Evolutionary conservation across 805 yeast species (phyloP).

Genomic region (Tetrapisispora phaffii): DNA sequence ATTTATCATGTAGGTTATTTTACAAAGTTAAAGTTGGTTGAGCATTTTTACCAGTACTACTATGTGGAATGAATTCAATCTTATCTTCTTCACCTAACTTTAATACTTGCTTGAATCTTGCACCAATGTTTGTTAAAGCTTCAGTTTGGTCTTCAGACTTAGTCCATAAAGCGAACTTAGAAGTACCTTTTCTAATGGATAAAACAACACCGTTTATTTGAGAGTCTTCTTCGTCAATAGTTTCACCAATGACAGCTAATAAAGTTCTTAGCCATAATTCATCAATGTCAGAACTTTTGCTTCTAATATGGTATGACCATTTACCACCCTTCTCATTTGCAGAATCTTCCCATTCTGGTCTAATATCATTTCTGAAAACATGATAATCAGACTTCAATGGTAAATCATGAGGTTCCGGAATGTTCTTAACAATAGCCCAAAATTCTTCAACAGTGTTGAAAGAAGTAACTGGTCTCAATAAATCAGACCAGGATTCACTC

Average conservation of each 20-base stretch:
- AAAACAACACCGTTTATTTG: conserved; percentile 93
- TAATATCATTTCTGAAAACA: conserved; percentile 83
- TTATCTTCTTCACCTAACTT: conserved; percentile 63
- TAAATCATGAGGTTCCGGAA: conserved; percentile 84
- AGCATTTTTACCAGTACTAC: conserved; percentile 27
- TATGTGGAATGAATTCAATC: conserved; percentile 54
- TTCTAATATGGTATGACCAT: conserved; percentile 74
- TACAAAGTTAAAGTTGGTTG: conserved; percentile 29
- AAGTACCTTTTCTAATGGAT: conserved; percentile 72
- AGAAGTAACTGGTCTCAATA: conserved; percentile 84
- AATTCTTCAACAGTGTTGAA: conserved; percentile 95
- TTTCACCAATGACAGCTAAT: conserved; percentile 88
- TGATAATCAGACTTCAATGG: conserved; percentile 92
- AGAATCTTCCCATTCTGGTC: conserved; percentile 98
- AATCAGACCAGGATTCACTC: conserved; percentile 82
- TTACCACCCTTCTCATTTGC: conserved; percentile 86
- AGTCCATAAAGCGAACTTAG: conserved; percentile 90
- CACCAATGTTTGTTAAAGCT: conserved; percentile 68
- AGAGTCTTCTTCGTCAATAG: conserved; percentile 72
- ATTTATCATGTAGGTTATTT: conserved; percentile 5
- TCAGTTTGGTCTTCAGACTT: conserved; percentile 56
- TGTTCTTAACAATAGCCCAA: conserved; percentile 94
- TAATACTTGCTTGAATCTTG: conserved; percentile 76
- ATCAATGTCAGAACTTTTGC: conserved; percentile 56
- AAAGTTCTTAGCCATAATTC: conserved; percentile 88